phyloP scores from a whole-genome alignment of 1,284 basidiomycete species.

The Cutaneotrichosporon cutaneum region DNA sequence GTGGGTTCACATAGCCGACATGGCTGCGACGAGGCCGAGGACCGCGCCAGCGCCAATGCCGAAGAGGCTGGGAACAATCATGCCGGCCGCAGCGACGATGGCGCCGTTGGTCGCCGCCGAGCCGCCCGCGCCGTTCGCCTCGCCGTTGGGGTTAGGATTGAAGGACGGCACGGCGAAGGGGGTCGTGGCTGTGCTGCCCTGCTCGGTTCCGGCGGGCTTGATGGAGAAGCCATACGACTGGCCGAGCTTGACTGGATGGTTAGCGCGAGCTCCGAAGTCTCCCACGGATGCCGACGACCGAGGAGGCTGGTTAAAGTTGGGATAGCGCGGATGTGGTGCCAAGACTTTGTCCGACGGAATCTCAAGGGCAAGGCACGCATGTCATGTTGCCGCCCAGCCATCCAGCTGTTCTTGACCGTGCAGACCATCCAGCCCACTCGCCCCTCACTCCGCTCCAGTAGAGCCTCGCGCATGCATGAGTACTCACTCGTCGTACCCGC shows the following conservation, averaged over 20 bases:
- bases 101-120: conserved; percentile 1
- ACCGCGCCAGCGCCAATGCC: neutral
- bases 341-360: neutral
- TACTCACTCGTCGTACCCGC: conserved; percentile 17
- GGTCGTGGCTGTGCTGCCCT: neutral
- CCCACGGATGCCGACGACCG: neutral
- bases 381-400: neutral
- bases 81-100: neutral
- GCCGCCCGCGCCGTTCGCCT: conserved; percentile 6
- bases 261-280: conserved; percentile 64
- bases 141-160: conserved; percentile 8
- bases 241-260: conserved; percentile 85
- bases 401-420: too few relatives aligned
- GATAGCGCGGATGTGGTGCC: neutral
- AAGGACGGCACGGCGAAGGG: neutral
- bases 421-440: neutral
- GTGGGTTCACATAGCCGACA: neutral
- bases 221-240: conserved; percentile 24
- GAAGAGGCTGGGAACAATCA: neutral
- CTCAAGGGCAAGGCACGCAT: neutral
- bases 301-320: too few relatives aligned
- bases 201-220: conserved; percentile 18
- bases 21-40: neutral
- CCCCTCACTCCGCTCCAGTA: neutral
- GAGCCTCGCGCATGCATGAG: too few relatives aligned